Evolutionary conservation across 768 basidiomycete genomes (phyloP).

Genomic region (Pleurotus sapidus): DNA sequence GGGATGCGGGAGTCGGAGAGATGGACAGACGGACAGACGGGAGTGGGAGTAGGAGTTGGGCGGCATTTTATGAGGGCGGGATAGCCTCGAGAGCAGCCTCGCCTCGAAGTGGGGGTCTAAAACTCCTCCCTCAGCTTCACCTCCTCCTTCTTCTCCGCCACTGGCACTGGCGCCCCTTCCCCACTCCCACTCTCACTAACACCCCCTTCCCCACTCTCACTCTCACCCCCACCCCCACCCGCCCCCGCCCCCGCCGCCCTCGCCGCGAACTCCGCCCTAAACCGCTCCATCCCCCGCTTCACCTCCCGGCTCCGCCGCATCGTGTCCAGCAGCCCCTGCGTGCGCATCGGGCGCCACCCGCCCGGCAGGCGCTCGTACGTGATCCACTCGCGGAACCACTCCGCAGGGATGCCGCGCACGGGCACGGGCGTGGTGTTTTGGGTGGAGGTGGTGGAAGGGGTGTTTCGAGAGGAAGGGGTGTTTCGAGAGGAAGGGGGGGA

Average conservation of each 20-base stretch:
- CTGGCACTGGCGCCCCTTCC: not conserved
- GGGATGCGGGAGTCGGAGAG: too few species aligned
- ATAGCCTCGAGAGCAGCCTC: too few species aligned
- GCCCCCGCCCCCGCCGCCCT: not conserved
- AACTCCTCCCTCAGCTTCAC: too few species aligned
- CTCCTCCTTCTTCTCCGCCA: too few species aligned
- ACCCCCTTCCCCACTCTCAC: not conserved
- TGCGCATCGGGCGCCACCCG: conserved; percentile 36
- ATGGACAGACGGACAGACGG: too few species aligned
- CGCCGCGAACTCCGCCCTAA: not conserved
- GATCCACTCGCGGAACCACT: conserved; percentile 50
- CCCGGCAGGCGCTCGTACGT: conserved; percentile 48
- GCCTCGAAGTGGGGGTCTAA: too few species aligned
- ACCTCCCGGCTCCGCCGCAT: conserved; percentile 9
- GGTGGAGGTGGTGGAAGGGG: not conserved
- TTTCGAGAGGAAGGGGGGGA: not conserved
- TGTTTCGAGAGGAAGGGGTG: not conserved
- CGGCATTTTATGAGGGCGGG: too few species aligned
- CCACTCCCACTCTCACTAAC: too few species aligned
- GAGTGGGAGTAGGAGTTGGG: too few species aligned
- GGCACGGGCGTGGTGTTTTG: not conserved
- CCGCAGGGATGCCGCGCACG: conserved; percentile 40
- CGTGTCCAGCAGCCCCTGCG: conserved; percentile 33
- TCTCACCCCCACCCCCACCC: not conserved
- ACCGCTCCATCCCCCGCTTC: not conserved